Evolutionary conservation across 306 rosid genomes (phyloP).

Genomic region (Lagenaria siceraria): DNA sequence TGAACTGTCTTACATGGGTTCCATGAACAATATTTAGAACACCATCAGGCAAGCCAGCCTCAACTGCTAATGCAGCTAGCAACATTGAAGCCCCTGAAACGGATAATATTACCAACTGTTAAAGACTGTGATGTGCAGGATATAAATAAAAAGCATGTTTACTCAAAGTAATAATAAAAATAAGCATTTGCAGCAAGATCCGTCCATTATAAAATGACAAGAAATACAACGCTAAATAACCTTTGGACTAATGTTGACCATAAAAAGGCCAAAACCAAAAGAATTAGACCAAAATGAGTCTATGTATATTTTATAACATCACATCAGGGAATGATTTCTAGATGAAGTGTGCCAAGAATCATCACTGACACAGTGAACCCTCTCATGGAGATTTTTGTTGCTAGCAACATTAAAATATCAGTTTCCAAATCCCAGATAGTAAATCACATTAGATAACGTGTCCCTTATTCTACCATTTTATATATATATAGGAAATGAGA

Average conservation of each 20-base stretch:
- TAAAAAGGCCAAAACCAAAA: background rate
- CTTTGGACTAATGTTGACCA: background rate
- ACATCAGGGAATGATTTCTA: background rate
- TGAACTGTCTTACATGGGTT: conserved; percentile 33
- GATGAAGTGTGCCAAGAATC: background rate
- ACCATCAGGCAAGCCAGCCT: conserved; percentile 74
- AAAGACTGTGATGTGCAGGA: background rate
- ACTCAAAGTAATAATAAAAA: too few species aligned
- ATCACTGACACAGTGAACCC: background rate
- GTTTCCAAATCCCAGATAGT: background rate
- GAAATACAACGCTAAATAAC: conserved; percentile 1
- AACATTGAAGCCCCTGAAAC: conserved; percentile 53
- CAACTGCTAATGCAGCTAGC: conserved; percentile 52
- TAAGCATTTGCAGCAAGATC: background rate
- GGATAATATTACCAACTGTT: background rate
- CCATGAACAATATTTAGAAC: conserved; percentile 68
- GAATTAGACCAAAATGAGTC: background rate
- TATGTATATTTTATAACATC: background rate
- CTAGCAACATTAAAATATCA: background rate
- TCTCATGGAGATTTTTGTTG: background rate
- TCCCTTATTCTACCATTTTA: background rate
- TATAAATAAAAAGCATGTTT: background rate
- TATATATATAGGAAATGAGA: too few species aligned
- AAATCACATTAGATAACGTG: background rate
- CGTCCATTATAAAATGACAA: background rate